Conservation (phyloP, 148 eudicot species). For the Rhododendron griersonianum region DNA sequence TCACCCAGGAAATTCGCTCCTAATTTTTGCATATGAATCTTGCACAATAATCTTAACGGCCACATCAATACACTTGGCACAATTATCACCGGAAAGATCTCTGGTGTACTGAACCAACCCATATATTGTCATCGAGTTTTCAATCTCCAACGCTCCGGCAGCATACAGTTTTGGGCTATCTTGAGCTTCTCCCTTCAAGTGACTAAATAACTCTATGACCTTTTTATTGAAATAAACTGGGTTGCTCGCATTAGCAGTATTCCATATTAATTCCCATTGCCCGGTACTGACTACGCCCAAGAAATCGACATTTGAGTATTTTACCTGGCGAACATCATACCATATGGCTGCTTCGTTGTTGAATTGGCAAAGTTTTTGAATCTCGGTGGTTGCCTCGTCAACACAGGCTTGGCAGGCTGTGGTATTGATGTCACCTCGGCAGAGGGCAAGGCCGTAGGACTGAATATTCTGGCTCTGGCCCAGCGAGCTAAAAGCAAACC, state of each 20-base stretch:
- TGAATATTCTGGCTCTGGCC: slow-evolving; percentile 8
- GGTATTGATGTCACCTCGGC: slow-evolving; percentile 33
- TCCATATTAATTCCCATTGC: slow-evolving; percentile 18
- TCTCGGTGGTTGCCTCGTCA: slow-evolving; percentile 13
- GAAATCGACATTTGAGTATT: slow-evolving; percentile 25
- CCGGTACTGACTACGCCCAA: background rate
- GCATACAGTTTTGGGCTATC: slow-evolving; percentile 12
- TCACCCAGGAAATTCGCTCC: too few relatives aligned
- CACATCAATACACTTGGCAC: slow-evolving; percentile 24
- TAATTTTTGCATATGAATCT: too few relatives aligned
- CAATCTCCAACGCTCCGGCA: slow-evolving; percentile 10
- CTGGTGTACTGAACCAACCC: slow-evolving; percentile 38
- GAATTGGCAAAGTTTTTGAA: slow-evolving; percentile 15
- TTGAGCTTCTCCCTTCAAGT: slow-evolving; percentile 3
- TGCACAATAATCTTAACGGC: background rate
- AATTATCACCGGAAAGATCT: slow-evolving; percentile 26
- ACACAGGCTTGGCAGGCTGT: slow-evolving; percentile 27
- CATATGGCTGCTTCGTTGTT: slow-evolving; percentile 30
- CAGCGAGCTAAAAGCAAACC: slow-evolving; percentile 20
- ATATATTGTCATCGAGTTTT: slow-evolving; percentile 16
- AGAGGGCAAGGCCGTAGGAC: slow-evolving; percentile 30
- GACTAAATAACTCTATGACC: slow-evolving; percentile 13
- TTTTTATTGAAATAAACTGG: slow-evolving; percentile 15
- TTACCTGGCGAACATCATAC: slow-evolving; percentile 35
- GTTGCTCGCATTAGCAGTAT: background rate